A percentile compares a stretch with the other conserved stretches of the same genome.
Evolutionary conservation across 805 yeast species (phyloP).

Genomic region (Hanseniaspora guilliermondii): DNA sequence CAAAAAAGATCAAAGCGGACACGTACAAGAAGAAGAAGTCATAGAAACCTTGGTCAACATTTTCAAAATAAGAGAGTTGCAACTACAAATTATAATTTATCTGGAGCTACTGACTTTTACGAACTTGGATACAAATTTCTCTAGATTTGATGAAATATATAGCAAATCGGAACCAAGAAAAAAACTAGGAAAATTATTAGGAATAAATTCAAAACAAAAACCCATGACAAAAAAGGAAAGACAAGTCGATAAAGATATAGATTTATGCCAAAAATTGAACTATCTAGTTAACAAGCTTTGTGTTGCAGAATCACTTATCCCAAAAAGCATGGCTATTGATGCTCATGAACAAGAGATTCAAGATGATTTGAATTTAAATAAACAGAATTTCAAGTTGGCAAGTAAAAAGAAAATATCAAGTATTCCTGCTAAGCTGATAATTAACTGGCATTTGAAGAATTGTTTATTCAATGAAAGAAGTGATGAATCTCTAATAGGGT

Average conservation of each 20-base stretch:
- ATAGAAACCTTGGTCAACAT: conserved; percentile 17
- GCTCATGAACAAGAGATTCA: background rate
- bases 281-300: conserved; percentile 41
- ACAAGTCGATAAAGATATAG: conserved; percentile 13
- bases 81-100: conserved; percentile 38
- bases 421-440: background rate
- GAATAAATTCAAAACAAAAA: conserved; percentile 19
- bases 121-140: conserved; percentile 27
- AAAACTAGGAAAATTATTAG: conserved; percentile 2
- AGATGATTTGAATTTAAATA: conserved; percentile 24
- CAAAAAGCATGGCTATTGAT: background rate
- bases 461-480: conserved; percentile 22
- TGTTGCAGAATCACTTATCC: conserved; percentile 37
- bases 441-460: conserved; percentile 17
- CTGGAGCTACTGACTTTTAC: conserved; percentile 34
- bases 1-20: background rate
- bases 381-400: conserved; percentile 15
- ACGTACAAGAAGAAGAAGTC: background rate
- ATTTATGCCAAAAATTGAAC: conserved; percentile 30
- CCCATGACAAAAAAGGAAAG: conserved; percentile 20
- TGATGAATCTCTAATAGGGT: conserved; percentile 35
- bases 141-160: conserved; percentile 25
- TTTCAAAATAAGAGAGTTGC: conserved; percentile 44
- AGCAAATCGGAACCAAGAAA: conserved; percentile 20
- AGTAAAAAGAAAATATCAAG: conserved; percentile 6